These are phyloP conservation scores for Alternaria sp. DNA, from an alignment of 2,329 filamentous ascomycete genomes.

Conservation along the genomic window DNA sequence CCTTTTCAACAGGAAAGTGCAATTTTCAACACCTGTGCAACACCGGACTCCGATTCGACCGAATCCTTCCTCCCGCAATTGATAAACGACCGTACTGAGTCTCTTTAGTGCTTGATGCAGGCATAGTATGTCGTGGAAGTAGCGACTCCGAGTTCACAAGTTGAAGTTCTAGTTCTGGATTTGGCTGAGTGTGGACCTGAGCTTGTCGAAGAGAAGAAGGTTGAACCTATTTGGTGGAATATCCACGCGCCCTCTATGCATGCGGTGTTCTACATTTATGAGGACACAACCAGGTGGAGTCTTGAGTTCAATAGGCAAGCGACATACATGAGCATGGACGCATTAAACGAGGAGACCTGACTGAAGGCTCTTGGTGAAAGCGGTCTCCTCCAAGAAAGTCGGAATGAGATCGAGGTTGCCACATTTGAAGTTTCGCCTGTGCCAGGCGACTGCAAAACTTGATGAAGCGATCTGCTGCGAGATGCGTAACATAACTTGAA, in stretches of 20 bases:
- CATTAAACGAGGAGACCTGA: neutral
- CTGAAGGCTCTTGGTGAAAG: neutral
- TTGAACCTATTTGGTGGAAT: neutral
- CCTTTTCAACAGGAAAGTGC: neutral
- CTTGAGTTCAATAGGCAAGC: neutral
- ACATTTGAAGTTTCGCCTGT: neutral
- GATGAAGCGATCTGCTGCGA: neutral
- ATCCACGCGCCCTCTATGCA: neutral
- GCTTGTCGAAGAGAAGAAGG: neutral
- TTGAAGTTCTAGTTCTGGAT: neutral
- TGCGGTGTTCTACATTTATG: neutral
- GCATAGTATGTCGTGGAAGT: neutral
- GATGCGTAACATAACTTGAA: neutral
- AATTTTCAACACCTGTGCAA: neutral
- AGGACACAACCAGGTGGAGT: neutral
- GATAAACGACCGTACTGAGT: neutral
- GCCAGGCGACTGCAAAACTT: too few relatives aligned
- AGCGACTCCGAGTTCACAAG: neutral
- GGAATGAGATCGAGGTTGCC: neutral
- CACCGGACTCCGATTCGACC: neutral
- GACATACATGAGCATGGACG: neutral
- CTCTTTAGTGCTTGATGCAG: neutral
- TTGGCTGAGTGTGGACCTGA: neutral
- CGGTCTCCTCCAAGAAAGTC: neutral
- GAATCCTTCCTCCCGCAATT: neutral